Conservation (phyloP, 495 filamentous ascomycete genomes). For the Neurospora cerealis region DNA sequence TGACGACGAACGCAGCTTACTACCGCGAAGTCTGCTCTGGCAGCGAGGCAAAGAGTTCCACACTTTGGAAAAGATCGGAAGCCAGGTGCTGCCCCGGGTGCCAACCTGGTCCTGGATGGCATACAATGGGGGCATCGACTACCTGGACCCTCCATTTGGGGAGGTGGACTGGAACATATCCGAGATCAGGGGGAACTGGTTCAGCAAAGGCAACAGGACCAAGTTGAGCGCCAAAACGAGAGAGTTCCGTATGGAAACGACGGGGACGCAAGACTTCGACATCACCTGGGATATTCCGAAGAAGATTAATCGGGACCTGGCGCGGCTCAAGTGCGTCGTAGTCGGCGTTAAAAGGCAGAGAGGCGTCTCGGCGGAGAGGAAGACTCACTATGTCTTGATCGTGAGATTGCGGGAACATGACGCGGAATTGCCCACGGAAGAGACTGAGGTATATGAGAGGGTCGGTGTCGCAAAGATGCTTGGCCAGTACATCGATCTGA, state of each 20-base stretch:
- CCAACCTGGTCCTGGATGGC: conserved; percentile 26
- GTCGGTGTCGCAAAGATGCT: neutral
- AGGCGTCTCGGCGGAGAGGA: neutral
- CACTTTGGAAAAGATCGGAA: neutral
- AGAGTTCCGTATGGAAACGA: rapidly evolving
- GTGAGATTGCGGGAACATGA: neutral
- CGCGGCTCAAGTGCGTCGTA: neutral
- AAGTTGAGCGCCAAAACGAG: neutral
- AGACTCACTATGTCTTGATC: neutral
- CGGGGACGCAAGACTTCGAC: neutral
- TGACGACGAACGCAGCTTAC: conserved; percentile 3
- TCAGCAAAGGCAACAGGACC: neutral
- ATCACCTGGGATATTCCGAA: neutral
- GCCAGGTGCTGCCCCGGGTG: neutral
- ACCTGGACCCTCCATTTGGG: conserved; percentile 8
- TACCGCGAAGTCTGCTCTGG: conserved; percentile 18
- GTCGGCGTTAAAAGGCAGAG: neutral
- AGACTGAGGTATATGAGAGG: neutral
- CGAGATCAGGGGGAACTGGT: neutral
- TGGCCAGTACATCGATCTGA: neutral
- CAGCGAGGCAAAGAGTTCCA: neutral
- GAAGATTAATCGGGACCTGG: neutral
- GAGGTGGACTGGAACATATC: conserved; percentile 10
- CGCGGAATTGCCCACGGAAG: neutral
- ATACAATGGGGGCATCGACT: conserved; percentile 15